phyloP scores from a whole-genome alignment of 805 yeast genomes.

The Suhomyces sp. region DNA sequence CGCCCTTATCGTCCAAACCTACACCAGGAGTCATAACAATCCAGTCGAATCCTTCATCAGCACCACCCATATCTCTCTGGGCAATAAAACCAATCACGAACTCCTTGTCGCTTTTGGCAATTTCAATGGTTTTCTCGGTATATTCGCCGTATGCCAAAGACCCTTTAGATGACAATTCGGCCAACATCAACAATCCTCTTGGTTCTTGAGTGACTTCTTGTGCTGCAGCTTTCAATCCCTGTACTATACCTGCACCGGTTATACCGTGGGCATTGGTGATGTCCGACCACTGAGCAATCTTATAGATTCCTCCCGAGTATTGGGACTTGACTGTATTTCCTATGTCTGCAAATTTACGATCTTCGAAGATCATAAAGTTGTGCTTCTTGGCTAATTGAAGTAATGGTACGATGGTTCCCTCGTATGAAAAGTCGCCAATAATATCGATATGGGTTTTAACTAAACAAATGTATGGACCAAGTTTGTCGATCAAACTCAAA shows the following conservation, averaged over 20 bases:
- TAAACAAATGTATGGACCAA: conserved; percentile 90
- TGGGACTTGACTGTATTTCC: conserved; percentile 96
- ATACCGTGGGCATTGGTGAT: conserved; percentile 97
- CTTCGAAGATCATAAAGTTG: conserved; percentile 90
- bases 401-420: conserved; percentile 74
- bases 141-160: conserved; percentile 91
- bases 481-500: conserved; percentile 62
- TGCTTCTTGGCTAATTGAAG: conserved; percentile 72
- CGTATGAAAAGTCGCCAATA: conserved; percentile 82
- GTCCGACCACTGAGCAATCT: conserved; percentile 92
- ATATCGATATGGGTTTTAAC: conserved; percentile 95
- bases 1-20: conserved; percentile 95
- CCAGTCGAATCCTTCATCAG: conserved; percentile 89
- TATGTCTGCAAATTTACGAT: conserved; percentile 96
- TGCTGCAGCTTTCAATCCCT: conserved; percentile 81
- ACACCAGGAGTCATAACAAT: conserved; percentile 97
- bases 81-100: conserved; percentile 98
- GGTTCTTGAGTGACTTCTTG: conserved; percentile 70
- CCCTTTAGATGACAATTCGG: conserved; percentile 92
- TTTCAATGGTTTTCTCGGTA: conserved; percentile 82
- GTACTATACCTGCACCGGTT: conserved; percentile 90
- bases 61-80: conserved; percentile 81
- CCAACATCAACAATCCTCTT: conserved; percentile 90
- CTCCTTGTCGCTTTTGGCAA: conserved; percentile 75
- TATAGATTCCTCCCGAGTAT: conserved; percentile 84